Evolutionary conservation across 169 alveolate genomes (phyloP).

Genomic region (Plasmodium adleri): DNA sequence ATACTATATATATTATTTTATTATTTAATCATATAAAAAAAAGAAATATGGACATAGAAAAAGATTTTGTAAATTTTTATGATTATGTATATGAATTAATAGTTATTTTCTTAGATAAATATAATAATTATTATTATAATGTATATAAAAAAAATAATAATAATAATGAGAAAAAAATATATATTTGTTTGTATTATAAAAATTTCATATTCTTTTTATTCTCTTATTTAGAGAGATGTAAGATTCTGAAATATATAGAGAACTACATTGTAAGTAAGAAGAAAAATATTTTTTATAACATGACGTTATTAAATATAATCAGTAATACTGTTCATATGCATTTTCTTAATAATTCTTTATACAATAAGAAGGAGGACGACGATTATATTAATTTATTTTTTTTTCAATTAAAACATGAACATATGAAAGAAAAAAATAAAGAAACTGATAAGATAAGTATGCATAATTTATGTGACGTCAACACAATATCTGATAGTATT

Average conservation of each 20-base stretch:
- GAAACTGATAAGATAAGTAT: background rate
- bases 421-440: background rate
- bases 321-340: constrained; percentile 39
- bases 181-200: background rate
- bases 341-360: background rate
- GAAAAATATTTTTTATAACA: constrained; percentile 19
- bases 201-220: constrained; percentile 9
- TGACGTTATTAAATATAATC: constrained; percentile 33
- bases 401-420: background rate
- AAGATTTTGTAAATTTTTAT: constrained; percentile 23
- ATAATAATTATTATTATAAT: background rate
- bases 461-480: too few species aligned
- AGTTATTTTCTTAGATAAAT: constrained; percentile 9
- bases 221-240: constrained; percentile 12
- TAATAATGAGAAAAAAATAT: too few species aligned
- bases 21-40: constrained; percentile 19
- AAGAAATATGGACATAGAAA: constrained; percentile 1
- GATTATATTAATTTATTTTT: background rate
- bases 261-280: constrained; percentile 14
- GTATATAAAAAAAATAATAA: too few species aligned
- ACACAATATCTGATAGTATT: too few species aligned
- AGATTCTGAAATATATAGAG: constrained; percentile 21
- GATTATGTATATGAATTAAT: constrained; percentile 44
- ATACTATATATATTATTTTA: constrained; percentile 19
- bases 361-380: background rate